Conservation (phyloP, 495 filamentous ascomycete species). For the Glonium stellatum region DNA sequence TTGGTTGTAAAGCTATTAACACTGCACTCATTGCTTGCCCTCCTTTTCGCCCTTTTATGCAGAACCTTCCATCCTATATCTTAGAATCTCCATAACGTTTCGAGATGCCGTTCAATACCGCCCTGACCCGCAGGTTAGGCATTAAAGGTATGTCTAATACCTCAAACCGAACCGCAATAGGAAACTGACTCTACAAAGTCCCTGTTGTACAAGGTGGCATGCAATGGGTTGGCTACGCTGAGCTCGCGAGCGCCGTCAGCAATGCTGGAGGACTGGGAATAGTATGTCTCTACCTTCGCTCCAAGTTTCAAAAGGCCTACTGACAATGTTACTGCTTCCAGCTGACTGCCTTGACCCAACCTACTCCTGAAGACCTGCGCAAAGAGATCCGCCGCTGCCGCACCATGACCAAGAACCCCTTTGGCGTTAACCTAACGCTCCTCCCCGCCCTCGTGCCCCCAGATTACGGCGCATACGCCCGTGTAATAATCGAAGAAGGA, state of each 20-base stretch:
- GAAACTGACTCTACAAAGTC: constrained; percentile 46
- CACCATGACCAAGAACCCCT: constrained; percentile 78
- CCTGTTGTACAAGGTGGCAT: constrained; percentile 98
- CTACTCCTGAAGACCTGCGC: constrained; percentile 84
- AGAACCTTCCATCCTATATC: not conserved
- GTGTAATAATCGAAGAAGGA: constrained; percentile 87
- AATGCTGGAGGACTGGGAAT: constrained; percentile 94
- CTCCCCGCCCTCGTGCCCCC: constrained; percentile 84
- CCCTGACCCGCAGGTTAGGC: constrained; percentile 79
- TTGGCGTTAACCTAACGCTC: constrained; percentile 94
- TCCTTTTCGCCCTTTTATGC: not conserved
- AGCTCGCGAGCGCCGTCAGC: constrained; percentile 86
- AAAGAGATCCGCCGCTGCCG: constrained; percentile 86
- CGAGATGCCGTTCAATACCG: constrained; percentile 87
- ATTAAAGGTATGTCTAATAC: constrained; percentile 60
- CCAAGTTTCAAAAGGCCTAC: not conserved
- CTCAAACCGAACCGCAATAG: not conserved
- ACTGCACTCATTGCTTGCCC: not conserved
- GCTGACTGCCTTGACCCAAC: constrained; percentile 89
- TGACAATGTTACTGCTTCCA: constrained; percentile 23
- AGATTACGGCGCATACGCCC: constrained; percentile 87
- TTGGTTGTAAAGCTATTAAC: not conserved
- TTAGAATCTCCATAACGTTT: not conserved
- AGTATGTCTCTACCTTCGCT: constrained; percentile 36
- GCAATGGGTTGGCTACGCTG: constrained; percentile 88